These are phyloP conservation scores for Gynochthodes officinalis DNA, from an alignment of 257 asterid species.

Conservation along the genomic window DNA sequence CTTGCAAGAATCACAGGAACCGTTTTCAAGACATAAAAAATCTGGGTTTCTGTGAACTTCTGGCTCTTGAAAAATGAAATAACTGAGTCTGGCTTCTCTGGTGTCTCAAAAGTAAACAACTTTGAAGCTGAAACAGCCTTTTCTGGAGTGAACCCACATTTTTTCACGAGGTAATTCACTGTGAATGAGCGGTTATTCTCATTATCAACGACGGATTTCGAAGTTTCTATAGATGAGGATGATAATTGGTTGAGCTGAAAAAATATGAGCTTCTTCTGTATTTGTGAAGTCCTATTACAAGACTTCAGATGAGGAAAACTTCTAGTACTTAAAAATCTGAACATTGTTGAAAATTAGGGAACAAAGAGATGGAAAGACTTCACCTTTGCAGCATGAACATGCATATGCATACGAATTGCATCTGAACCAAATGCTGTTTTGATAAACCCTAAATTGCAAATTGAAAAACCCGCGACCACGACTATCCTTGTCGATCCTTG, in stretches of 20 bases:
- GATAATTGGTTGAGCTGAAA: conserved; percentile 7
- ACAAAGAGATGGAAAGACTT: background rate
- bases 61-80: background rate
- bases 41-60: background rate
- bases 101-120: background rate
- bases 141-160: conserved; percentile 24
- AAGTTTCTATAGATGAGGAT: background rate
- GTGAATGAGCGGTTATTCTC: conserved; percentile 1
- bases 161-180: conserved; percentile 14
- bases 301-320: background rate
- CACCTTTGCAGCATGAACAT: conserved; percentile 4
- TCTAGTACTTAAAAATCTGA: background rate
- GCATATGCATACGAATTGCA: no score
- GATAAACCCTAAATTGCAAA: background rate
- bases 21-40: background rate
- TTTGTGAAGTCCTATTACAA: background rate
- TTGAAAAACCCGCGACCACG: background rate
- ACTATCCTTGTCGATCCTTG: no score
- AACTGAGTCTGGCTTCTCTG: background rate
- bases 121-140: conserved; percentile 12
- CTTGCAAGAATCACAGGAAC: background rate
- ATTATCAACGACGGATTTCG: background rate
- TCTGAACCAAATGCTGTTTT: background rate
- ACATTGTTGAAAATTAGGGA: background rate
- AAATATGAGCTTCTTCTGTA: background rate